A percentile compares a stretch with the other conserved stretches of the same genome.
Evolutionary conservation across 331 rosid genomes (phyloP).

Genomic region (Malus hybrid): DNA sequence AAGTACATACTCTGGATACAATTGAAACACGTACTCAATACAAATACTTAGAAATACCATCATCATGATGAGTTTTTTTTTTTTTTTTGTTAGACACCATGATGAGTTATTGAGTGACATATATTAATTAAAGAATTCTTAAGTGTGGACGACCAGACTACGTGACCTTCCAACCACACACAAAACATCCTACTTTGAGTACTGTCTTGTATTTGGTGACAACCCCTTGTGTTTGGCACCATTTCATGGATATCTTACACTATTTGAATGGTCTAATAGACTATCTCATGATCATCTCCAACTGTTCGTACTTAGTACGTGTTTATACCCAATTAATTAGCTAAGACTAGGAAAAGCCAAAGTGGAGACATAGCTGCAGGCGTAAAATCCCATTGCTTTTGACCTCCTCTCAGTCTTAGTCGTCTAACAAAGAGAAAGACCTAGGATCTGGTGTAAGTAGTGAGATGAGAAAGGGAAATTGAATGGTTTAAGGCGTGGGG

Average conservation of each 20-base stretch:
- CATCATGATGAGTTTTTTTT: too few relatives aligned
- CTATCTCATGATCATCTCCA: too few relatives aligned
- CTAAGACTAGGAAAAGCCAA: too few relatives aligned
- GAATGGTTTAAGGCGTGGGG: conserved; percentile 80
- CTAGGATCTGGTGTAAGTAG: conserved; percentile 84
- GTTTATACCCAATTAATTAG: too few relatives aligned
- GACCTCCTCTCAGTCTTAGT: conserved; percentile 15
- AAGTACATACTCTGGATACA: not conserved
- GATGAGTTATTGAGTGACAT: too few relatives aligned
- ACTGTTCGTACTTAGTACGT: too few relatives aligned
- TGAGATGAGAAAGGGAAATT: conserved; percentile 24
- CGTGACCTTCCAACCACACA: not conserved
- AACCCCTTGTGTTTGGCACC: not conserved
- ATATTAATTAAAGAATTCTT: too few relatives aligned
- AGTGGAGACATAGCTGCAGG: not conserved
- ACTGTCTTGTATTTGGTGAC: not conserved
- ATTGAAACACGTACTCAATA: too few relatives aligned
- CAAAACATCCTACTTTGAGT: too few relatives aligned
- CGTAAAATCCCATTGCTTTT: conserved; percentile 18
- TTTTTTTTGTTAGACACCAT: too few relatives aligned
- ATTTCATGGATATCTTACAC: not conserved
- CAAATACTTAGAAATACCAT: not conserved
- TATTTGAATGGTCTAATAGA: too few relatives aligned
- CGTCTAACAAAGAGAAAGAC: conserved; percentile 14
- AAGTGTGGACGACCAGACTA: not conserved